Evolutionary conservation across 192 early-diverging fungal genomes (phyloP), one percentile per base, ranked within the genome.

Genomic region (Podila epigama): DNA sequence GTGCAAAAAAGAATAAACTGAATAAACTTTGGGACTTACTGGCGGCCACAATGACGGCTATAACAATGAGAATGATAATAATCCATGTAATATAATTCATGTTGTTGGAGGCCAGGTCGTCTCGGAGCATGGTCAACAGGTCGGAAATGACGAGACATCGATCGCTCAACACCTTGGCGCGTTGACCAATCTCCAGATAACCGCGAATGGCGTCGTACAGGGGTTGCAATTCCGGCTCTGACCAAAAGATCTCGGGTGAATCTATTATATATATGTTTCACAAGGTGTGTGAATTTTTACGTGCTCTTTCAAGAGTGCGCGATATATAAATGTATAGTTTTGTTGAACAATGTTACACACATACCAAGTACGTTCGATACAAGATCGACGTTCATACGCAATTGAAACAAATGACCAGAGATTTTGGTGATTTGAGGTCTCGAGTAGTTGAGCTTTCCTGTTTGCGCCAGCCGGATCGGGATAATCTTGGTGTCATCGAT

Each of bases 181-280:
- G 84, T 64, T 87, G 88, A 48, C 84, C 70, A 56, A 89, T 85
- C 58, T 94, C 92, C 5, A 94, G 68, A 57, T 94, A 94, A 79
- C 84, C 88, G 58, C 91, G 77, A 58, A 94, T 93, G 27, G 91
- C 92, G 69, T 87, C 90, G 63, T 94, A 94, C 44, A 94, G 68
- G 13, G 91, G 90, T 63, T 92, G 85, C 39, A 94, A 54, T 25
- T 90, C 87, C 20, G 91, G 91, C 39, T 94, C 92, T 35, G 88
- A 89, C 91, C 92, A 93, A 70, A 94, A 94, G 52, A 94, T 91
- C 72, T 94, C 93, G 0, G 90, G 90, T 7, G 88, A 88, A 70
- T 91, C 90, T 91, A 55, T 9, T 39, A 39, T 39, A 39, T 39
- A 39, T n/a, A n/a, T n/a, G n/a, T n/a, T n/a, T n/a, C n/a, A n/a